Conservation (phyloP, 2,329 filamentous ascomycete genomes). For the Tolypocladium nubicola region DNA sequence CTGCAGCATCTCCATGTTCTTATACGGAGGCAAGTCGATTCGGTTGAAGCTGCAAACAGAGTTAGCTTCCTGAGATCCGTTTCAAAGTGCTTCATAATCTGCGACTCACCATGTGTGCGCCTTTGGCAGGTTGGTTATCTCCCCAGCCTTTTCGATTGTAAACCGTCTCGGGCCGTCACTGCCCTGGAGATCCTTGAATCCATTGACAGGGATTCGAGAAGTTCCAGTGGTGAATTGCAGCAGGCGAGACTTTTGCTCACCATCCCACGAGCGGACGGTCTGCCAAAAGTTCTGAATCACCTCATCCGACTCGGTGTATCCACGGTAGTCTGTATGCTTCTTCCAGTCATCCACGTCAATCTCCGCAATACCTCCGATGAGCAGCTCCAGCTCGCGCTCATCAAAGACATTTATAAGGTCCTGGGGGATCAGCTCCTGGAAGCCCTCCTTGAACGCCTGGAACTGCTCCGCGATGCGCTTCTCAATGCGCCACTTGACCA, state of each 20-base stretch:
- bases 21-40: conserved; percentile 88
- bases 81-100: background rate
- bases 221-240: conserved; percentile 97
- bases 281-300: conserved; percentile 99
- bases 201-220: conserved; percentile 95
- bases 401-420: conserved; percentile 98
- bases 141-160: conserved; percentile 96
- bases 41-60: conserved; percentile 76
- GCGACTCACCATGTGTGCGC: conserved; percentile 85
- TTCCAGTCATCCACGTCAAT: conserved; percentile 99
- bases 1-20: conserved; percentile 73
- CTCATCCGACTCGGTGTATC: conserved; percentile 94
- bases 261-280: conserved; percentile 91
- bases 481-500: conserved; percentile 98
- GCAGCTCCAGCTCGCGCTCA: conserved; percentile 87
- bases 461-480: conserved; percentile 98
- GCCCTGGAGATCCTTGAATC: conserved; percentile 97
- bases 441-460: conserved; percentile 92
- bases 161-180: conserved; percentile 92
- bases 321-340: conserved; percentile 98
- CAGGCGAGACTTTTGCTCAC: conserved; percentile 93
- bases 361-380: conserved; percentile 98
- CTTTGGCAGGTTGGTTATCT: conserved; percentile 83
- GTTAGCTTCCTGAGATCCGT: background rate
- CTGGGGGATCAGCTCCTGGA: conserved; percentile 93